Conservation (phyloP, 495 filamentous ascomycete genomes). For the Polyplosphaeria fusca region DNA sequence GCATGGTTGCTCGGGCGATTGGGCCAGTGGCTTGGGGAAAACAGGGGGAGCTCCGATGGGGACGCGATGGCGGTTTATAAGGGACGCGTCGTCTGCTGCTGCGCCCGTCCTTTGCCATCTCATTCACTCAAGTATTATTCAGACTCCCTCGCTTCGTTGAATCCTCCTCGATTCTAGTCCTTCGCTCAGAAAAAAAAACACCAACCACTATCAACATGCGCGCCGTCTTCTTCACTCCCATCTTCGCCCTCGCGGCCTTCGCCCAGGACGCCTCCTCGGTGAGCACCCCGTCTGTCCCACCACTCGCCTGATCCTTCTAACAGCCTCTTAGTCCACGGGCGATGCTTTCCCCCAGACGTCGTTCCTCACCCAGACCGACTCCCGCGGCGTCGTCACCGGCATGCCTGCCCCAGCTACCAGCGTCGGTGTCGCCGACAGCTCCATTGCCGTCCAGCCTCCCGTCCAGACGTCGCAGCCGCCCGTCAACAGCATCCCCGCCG, state of each 20-base stretch:
- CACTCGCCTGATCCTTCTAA: neutral
- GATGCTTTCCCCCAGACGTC: conserved; percentile 45
- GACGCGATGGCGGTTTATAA: too few relatives aligned
- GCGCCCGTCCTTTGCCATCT: too few relatives aligned
- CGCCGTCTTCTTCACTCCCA: conserved; percentile 36
- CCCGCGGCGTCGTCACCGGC: conserved; percentile 56
- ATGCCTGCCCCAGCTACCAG: conserved; percentile 28
- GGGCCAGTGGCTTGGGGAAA: too few relatives aligned
- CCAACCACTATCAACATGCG: conserved; percentile 43
- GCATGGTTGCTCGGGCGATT: too few relatives aligned
- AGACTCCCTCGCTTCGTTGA: too few relatives aligned
- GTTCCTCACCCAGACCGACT: conserved; percentile 53
- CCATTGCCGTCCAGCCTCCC: conserved; percentile 41
- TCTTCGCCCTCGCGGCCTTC: conserved; percentile 35
- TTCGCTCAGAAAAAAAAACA: conserved; percentile 12
- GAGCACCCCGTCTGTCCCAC: neutral
- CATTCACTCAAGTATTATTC: too few relatives aligned
- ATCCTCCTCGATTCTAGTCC: neutral
- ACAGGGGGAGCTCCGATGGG: too few relatives aligned
- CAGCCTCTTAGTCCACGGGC: conserved; percentile 16
- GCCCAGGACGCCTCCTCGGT: conserved; percentile 24
- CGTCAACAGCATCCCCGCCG: conserved; percentile 44
- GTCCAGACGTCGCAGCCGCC: conserved; percentile 47
- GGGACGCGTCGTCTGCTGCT: too few relatives aligned
- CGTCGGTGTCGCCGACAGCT: conserved; percentile 45